These are phyloP conservation scores for Crocinoboletus sp. DNA, from an alignment of 1,284 basidiomycete genomes.

Conservation along the genomic window DNA sequence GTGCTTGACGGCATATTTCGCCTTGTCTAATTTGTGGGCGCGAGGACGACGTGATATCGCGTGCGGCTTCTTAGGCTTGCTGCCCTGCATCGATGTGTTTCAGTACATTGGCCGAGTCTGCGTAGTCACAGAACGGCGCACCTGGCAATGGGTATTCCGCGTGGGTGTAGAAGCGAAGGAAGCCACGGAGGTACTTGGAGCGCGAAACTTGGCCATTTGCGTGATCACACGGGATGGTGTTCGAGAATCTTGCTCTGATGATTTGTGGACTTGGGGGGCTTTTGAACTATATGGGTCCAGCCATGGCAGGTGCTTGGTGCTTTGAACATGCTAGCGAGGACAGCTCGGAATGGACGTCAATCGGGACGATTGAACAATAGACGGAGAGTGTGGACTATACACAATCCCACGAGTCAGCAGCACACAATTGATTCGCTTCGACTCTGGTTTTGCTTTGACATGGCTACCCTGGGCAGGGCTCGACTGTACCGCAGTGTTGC, in stretches of 20 bases:
- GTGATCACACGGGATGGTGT: not conserved
- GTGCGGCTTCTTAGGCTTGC: constrained; percentile 9
- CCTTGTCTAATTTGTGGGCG: constrained; percentile 16
- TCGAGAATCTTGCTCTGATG: not conserved
- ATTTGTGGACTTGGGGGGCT: not conserved
- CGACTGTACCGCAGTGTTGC: constrained; percentile 42
- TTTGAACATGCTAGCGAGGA: constrained; percentile 18
- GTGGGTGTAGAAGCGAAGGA: constrained; percentile 3
- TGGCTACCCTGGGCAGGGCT: constrained; percentile 17
- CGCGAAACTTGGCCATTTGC: constrained; percentile 19
- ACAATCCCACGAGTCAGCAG: constrained; percentile 15
- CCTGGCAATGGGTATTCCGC: constrained; percentile 3
- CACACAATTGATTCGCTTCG: constrained; percentile 13
- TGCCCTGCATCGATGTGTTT: not conserved
- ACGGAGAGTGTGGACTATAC: constrained; percentile 12
- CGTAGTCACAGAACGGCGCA: constrained; percentile 6
- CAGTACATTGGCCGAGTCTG: not conserved
- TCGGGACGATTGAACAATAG: constrained; percentile 22
- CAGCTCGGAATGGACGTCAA: constrained; percentile 2
- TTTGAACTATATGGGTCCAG: constrained; percentile 17
- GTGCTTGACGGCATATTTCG: constrained; percentile 15
- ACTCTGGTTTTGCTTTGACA: constrained; percentile 29
- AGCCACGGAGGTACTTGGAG: constrained; percentile 17
- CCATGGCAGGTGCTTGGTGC: not conserved
- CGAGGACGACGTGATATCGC: constrained; percentile 11